phyloP scores from a whole-genome alignment of 768 basidiomycete species.

The Boletus pseudo-olivaceus region DNA sequence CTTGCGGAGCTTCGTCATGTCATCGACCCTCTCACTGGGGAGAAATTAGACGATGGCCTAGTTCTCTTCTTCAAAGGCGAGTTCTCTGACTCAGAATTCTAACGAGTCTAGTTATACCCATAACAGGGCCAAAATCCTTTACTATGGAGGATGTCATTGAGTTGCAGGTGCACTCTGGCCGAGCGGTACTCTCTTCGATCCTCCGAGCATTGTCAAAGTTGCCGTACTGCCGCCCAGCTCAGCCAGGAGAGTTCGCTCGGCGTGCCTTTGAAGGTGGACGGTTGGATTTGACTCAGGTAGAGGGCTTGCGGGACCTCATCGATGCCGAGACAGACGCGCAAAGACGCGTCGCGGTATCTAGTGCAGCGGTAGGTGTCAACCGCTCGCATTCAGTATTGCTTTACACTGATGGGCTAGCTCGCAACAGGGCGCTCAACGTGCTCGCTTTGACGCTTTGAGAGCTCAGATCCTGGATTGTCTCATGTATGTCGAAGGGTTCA shows the following conservation, averaged over 20 bases:
- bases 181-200: conserved; percentile 72
- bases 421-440: conserved; percentile 59
- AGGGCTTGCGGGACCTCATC: conserved; percentile 82
- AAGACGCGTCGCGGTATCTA: conserved; percentile 65
- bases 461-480: conserved; percentile 66
- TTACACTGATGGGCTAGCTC: background rate
- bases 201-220: conserved; percentile 59
- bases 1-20: conserved; percentile 68
- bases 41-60: conserved; percentile 74
- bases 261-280: conserved; percentile 79
- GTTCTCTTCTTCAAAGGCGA: conserved; percentile 79
- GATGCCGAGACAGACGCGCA: conserved; percentile 87
- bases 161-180: conserved; percentile 83
- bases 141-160: conserved; percentile 83
- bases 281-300: conserved; percentile 84
- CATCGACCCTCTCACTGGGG: conserved; percentile 55
- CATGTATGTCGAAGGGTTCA: conserved; percentile 80
- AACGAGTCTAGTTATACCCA: background rate
- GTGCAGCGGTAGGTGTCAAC: conserved; percentile 55
- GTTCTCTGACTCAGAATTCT: conserved; percentile 9
- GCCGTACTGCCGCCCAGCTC: conserved; percentile 70
- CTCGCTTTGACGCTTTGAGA: conserved; percentile 62
- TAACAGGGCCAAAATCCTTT: conserved; percentile 70
- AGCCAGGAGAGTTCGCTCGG: conserved; percentile 85
- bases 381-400: background rate